Percentiles rank a stretch among this genome's conserved stretches.
Conservation (phyloP, 164 flowering plant species). For the Aristolochia fimbriata region DNA sequence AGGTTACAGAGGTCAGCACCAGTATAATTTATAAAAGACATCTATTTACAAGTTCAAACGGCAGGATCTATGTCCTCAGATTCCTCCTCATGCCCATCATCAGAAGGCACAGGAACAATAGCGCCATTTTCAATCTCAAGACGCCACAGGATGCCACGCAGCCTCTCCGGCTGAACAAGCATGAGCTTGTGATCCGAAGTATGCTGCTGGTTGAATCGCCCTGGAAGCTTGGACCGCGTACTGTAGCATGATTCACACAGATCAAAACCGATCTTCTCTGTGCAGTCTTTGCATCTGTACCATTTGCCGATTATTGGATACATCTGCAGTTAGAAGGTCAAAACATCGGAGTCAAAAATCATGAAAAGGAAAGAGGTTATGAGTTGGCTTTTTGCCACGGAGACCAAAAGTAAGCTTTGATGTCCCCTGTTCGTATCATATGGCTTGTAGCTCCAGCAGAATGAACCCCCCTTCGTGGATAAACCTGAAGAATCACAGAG, state of each 20-base stretch:
- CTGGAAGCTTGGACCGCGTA: constrained; percentile 57
- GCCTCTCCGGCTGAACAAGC: constrained; percentile 7
- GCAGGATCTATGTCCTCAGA: neutral
- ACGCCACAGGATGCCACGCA: neutral
- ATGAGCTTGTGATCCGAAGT: constrained; percentile 58
- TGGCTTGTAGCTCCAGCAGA: no score
- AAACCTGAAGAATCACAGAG: no score
- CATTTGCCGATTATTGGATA: constrained; percentile 68
- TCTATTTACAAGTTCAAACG: neutral
- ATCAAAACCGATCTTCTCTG: constrained; percentile 62
- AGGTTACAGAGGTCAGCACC: no score
- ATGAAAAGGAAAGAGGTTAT: neutral
- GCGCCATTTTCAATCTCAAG: neutral
- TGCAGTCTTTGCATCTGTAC: constrained; percentile 72
- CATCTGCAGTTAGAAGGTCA: constrained; percentile 38
- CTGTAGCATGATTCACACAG: constrained; percentile 67
- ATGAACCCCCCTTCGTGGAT: no score
- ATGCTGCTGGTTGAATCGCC: constrained; percentile 90
- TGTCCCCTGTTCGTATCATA: no score
- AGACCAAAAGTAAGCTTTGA: no score
- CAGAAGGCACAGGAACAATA: neutral
- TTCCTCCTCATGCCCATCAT: neutral
- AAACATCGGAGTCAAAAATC: neutral
- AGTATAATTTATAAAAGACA: no score
- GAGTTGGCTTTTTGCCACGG: no score